Base-by-base conservation (phyloP, 768 basidiomycete genomes). In the Fomitopsis pulvina region DNA sequence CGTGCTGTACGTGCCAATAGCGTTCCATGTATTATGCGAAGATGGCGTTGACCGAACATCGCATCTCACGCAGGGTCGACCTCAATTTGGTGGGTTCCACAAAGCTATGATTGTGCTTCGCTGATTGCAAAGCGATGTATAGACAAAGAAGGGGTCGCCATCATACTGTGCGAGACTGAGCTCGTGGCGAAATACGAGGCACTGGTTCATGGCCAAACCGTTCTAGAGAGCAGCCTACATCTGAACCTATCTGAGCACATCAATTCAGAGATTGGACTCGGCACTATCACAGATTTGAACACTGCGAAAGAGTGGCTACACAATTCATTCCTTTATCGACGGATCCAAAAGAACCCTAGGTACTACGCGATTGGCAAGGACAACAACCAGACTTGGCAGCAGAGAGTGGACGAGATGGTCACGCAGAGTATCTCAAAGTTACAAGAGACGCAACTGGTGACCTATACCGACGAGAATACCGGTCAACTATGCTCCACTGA, bases 211-310 rank as follows among this genome's bases (percentile, higher is more conserved):
- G 87, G 88, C 5, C 78, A 72, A 48, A 92, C 85, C 0, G 68
- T 85, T 14, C 73, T 99, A 28, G 95, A 97, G 68, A 93, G 90
- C 60, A 84, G 75, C 52, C 77, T 94, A 9, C 92, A 96, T 65
- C 68, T 70, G 43, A 87, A 89, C 61, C 77, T 99, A 5, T 70
- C 82, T 2, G 95, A 98, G 63, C 93, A 97, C 64, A 68, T 99
- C 56, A 97, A 97, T 60, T 92, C 92, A 1, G 95, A 99, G 68
- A 86, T 97, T 48, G 85, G 85, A 0, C 74, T 97, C 9, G 79
- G 83, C 2, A 93, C 94, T 0, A 93, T 99, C 59, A 80, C 75
- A 3, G 73, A 76, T 56, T 52, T 87, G 3, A 65, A 74, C 2
- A 78, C 76, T 5, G 95, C 92, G 1, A 87, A 86, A 57, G 69